These are phyloP conservation scores for Ambrosiella xylebori DNA, from an alignment of 2,329 filamentous ascomycete species.

Conservation along the genomic window DNA sequence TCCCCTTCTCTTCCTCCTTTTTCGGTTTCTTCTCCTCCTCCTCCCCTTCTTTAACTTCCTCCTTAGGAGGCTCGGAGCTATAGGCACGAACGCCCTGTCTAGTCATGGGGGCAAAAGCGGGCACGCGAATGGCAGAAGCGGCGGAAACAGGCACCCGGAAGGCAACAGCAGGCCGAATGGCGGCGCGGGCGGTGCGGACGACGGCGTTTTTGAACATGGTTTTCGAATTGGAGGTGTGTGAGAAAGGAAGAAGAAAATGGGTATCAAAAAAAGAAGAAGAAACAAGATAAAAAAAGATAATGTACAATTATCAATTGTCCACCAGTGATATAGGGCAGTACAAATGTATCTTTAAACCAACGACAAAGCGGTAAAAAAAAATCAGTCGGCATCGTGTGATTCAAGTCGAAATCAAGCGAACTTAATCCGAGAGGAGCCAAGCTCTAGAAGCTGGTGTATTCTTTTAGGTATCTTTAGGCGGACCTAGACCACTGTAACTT, in stretches of 20 bases:
- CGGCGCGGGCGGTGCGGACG: slow-evolving; percentile 7
- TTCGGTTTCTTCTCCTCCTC: slow-evolving; percentile 14
- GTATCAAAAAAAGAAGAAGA: no score
- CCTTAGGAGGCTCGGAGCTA: slow-evolving; percentile 13
- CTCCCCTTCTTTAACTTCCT: slow-evolving; percentile 18
- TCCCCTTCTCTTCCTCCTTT: slow-evolving; percentile 16
- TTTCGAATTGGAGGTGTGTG: background rate
- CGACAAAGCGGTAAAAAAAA: no score
- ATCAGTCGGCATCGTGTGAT: background rate
- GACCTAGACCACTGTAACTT: no score
- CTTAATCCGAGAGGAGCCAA: background rate
- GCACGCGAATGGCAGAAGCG: background rate
- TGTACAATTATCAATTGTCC: no score
- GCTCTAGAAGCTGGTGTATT: background rate
- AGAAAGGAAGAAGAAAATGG: background rate
- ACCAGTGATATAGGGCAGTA: no score
- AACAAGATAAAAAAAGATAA: no score
- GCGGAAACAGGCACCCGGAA: background rate
- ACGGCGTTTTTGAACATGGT: slow-evolving; percentile 11
- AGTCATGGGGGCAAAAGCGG: background rate
- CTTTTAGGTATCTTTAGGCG: background rate
- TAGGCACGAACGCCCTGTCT: slow-evolving; percentile 11
- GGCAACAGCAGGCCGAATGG: slow-evolving; percentile 4
- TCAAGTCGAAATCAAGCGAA: background rate
- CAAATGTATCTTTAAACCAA: no score